Conservation (phyloP, 164 flowering plant species). For the Tinospora cordifolia region DNA sequence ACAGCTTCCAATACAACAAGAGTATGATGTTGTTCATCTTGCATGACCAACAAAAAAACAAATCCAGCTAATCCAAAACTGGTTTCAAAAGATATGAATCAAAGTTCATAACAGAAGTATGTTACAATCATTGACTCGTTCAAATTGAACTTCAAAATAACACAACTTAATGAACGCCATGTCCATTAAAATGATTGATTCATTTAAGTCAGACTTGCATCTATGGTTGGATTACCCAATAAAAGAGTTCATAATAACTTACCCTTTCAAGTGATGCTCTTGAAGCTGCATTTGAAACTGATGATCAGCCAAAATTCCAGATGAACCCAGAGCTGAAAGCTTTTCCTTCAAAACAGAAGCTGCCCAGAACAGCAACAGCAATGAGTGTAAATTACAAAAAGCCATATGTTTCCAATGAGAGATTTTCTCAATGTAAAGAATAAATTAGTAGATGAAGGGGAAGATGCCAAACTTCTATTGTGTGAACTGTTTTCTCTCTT, state of each 20-base stretch:
- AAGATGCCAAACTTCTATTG: too few species aligned
- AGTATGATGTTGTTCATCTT: too few species aligned
- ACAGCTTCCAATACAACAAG: too few species aligned
- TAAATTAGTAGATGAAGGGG: too few species aligned
- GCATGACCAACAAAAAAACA: too few species aligned
- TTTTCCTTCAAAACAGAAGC: conserved; percentile 96
- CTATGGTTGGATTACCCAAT: background rate
- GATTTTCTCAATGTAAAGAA: background rate
- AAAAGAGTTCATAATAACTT: conserved; percentile 17
- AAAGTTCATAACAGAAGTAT: background rate
- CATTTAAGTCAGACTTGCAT: background rate
- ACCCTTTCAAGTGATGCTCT: conserved; percentile 94
- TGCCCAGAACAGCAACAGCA: conserved; percentile 33
- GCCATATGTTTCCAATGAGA: background rate
- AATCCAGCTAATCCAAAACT: too few species aligned
- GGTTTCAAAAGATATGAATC: too few species aligned
- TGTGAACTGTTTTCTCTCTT: too few species aligned
- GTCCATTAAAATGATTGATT: background rate
- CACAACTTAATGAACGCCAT: background rate
- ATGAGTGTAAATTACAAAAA: conserved; percentile 5
- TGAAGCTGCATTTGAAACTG: conserved; percentile 94
- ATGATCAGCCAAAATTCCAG: conserved; percentile 96
- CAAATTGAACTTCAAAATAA: background rate
- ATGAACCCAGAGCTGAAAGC: conserved; percentile 83
- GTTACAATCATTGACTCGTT: background rate